A percentile compares a stretch with the other conserved stretches of the same genome.
These are phyloP conservation scores for Hippophae tibetana DNA, from an alignment of 306 rosid genomes.

Conservation along the genomic window DNA sequence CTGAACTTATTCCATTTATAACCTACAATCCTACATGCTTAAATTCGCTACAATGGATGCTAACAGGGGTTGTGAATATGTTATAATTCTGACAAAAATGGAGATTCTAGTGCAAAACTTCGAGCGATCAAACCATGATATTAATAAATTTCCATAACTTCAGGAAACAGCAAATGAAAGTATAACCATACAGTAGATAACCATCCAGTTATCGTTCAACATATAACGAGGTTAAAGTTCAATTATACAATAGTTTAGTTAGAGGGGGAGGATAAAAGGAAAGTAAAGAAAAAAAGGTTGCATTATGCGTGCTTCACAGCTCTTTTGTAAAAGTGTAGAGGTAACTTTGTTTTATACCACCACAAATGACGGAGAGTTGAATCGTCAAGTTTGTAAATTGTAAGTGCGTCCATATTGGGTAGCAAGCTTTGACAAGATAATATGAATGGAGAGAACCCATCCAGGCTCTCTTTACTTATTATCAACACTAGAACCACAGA, in stretches of 20 bases:
- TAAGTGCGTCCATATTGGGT: not conserved
- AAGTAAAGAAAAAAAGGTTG: not conserved
- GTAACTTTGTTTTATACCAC: conserved; percentile 13
- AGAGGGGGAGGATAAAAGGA: not conserved
- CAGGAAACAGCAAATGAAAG: too few species aligned
- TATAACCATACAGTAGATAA: not conserved
- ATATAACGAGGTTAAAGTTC: not conserved
- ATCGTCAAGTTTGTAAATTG: conserved; percentile 3
- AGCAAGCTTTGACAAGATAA: not conserved
- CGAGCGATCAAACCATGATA: too few species aligned
- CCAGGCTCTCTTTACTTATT: too few species aligned
- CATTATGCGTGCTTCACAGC: not conserved
- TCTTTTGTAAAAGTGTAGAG: conserved; percentile 14
- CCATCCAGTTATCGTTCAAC: conserved; percentile 12
- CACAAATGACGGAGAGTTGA: conserved; percentile 6
- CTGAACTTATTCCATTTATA: too few species aligned
- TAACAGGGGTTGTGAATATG: too few species aligned
- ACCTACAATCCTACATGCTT: too few species aligned
- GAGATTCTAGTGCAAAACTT: too few species aligned
- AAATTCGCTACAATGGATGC: too few species aligned
- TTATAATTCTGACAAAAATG: too few species aligned
- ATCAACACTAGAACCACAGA: too few species aligned
- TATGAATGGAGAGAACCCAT: too few species aligned
- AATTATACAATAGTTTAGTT: not conserved
- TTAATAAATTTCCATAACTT: too few species aligned